phyloP scores from a whole-genome alignment of 140 eudicot species.

The Senecio squalidus region DNA sequence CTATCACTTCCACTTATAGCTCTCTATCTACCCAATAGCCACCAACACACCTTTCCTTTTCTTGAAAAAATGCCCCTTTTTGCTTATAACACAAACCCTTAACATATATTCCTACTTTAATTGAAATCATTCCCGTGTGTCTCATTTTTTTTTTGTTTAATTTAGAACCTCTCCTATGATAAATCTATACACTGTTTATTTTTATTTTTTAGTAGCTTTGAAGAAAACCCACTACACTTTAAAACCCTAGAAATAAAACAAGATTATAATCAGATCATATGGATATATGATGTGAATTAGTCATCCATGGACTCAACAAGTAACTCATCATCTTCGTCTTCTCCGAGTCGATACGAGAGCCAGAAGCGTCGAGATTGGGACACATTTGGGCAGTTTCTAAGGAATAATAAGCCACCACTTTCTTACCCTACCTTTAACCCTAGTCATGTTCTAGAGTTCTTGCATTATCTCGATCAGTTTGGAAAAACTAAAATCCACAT shows the following conservation, averaged over 20 bases:
- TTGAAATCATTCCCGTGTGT: conserved; percentile 9
- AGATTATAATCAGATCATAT: not conserved
- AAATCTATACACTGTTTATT: not conserved
- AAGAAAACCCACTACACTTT: too few relatives aligned
- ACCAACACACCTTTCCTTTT: too few relatives aligned
- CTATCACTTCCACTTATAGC: conserved; percentile 29
- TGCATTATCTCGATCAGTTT: conserved; percentile 50
- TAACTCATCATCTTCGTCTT: conserved; percentile 25
- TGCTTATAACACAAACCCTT: conserved; percentile 1
- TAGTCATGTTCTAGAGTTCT: conserved; percentile 46
- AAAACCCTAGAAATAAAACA: conserved; percentile 12
- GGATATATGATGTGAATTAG: conserved; percentile 16
- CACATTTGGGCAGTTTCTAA: conserved; percentile 51
- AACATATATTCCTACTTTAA: conserved; percentile 10
- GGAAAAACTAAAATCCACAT: conserved; percentile 59
- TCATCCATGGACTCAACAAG: conserved; percentile 26
- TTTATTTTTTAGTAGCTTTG: not conserved
- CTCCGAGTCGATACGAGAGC: conserved; percentile 52
- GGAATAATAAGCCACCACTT: conserved; percentile 49
- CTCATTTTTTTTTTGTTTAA: conserved; percentile 13
- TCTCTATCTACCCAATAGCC: conserved; percentile 1
- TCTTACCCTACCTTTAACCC: conserved; percentile 30
- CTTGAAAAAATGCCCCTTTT: conserved; percentile 31
- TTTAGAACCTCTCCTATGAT: not conserved
- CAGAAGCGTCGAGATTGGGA: conserved; percentile 62